Evolutionary conservation across 495 filamentous ascomycete genomes (phyloP).

Genomic region (Hypomontagnella monticulosa): DNA sequence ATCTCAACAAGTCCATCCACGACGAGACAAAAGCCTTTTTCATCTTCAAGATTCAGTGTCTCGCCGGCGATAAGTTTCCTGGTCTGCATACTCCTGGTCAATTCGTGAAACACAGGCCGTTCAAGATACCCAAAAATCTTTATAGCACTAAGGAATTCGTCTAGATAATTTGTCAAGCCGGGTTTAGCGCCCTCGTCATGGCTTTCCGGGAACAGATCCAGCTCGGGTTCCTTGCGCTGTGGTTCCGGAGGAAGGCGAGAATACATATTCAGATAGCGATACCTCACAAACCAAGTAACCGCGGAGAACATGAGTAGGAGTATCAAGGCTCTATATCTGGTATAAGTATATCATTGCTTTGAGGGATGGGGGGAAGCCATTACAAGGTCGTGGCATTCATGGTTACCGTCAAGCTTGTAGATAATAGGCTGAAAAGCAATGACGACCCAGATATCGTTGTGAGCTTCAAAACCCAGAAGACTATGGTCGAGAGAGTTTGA

Average conservation of each 20-base stretch:
- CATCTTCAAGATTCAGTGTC: constrained; percentile 92
- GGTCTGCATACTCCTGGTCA: constrained; percentile 98
- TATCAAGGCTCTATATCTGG: constrained; percentile 73
- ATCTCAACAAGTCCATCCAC: constrained; percentile 98
- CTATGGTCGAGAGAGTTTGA: constrained; percentile 73
- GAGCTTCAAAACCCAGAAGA: constrained; percentile 87
- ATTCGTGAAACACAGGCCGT: constrained; percentile 94
- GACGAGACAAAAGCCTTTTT: constrained; percentile 97
- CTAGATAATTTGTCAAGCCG: constrained; percentile 91
- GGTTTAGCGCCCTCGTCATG: constrained; percentile 91
- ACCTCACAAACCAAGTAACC: constrained; percentile 90
- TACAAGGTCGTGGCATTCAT: constrained; percentile 98
- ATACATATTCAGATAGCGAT: constrained; percentile 96
- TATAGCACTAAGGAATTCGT: constrained; percentile 98
- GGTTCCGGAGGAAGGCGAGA: constrained; percentile 91
- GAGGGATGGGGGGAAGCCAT: constrained; percentile 35
- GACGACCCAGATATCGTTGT: constrained; percentile 88
- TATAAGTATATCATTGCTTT: constrained; percentile 25
- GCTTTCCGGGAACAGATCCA: constrained; percentile 92
- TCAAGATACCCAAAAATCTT: constrained; percentile 99
- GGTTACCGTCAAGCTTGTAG: constrained; percentile 94
- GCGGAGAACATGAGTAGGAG: constrained; percentile 77
- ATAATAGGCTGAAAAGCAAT: constrained; percentile 91
- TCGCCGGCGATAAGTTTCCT: constrained; percentile 95
- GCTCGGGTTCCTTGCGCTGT: constrained; percentile 91